Conservation (phyloP, 805 yeast genomes). For the Yarrowia osloensis region DNA sequence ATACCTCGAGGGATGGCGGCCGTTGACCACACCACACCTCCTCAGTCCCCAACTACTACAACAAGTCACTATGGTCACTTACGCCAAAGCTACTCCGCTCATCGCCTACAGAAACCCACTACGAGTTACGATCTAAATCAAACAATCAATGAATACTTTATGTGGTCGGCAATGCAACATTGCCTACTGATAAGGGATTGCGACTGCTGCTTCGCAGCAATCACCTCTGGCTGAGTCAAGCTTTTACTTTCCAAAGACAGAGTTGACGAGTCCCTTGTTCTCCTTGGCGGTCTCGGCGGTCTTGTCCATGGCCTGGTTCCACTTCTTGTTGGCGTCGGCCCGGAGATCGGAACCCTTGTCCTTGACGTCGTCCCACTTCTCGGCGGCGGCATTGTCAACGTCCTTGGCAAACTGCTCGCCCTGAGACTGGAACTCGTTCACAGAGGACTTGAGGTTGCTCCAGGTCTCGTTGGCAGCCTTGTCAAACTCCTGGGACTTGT, state of each 20-base stretch:
- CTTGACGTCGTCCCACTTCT: conserved; percentile 4
- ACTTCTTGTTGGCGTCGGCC: conserved; percentile 15
- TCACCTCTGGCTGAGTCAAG: no score
- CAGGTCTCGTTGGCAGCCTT: conserved; percentile 23
- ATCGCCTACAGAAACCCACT: no score
- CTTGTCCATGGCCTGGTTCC: conserved; percentile 30
- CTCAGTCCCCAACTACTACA: no score
- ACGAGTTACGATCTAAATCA: no score
- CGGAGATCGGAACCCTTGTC: conserved; percentile 10
- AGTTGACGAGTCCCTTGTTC: conserved; percentile 21
- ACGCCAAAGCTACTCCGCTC: no score
- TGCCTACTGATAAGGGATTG: no score
- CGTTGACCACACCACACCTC: no score
- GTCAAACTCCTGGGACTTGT: conserved; percentile 23
- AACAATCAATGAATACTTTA: no score
- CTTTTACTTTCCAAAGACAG: conserved; percentile 7
- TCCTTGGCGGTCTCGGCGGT: conserved; percentile 26
- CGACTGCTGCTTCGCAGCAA: background rate
- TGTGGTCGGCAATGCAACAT: no score
- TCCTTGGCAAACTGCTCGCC: conserved; percentile 29
- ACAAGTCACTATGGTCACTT: no score
- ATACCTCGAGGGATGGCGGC: no score
- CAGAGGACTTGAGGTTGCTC: conserved; percentile 20
- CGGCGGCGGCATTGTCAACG: conserved; percentile 21
- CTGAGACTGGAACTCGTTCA: conserved; percentile 3